phyloP scores from a whole-genome alignment of 345 rosid species.

The Pugionium dolabratum region DNA sequence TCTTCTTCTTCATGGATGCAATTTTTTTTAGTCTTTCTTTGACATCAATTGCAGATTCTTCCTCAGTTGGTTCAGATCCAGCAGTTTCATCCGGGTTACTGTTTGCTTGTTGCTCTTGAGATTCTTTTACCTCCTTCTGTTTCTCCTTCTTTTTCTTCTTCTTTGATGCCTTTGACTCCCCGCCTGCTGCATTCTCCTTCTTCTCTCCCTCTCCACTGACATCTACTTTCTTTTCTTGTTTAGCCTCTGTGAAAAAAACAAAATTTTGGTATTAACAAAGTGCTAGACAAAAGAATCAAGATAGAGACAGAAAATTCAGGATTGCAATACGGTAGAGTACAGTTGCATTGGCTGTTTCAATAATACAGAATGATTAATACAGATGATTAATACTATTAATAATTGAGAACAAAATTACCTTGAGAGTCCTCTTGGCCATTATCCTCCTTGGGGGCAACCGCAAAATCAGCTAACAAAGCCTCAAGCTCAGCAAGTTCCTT shows the following conservation, averaged over 20 bases:
- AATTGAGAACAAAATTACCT: constrained; percentile 41
- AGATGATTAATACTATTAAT: too few species aligned
- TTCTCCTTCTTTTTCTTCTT: constrained; percentile 83
- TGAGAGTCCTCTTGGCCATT: constrained; percentile 51
- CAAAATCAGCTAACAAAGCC: constrained; percentile 81
- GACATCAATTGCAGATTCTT: constrained; percentile 50
- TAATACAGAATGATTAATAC: background rate
- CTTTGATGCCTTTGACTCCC: constrained; percentile 62
- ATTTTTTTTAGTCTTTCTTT: constrained; percentile 69
- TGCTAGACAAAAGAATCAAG: too few species aligned
- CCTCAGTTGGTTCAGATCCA: constrained; percentile 48
- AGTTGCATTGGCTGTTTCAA: background rate
- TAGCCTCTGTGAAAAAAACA: constrained; percentile 38
- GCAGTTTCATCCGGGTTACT: constrained; percentile 28
- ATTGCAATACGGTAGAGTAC: too few species aligned
- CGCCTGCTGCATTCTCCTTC: constrained; percentile 54
- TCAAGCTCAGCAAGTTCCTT: constrained; percentile 92
- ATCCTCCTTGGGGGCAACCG: constrained; percentile 47
- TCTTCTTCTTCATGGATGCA: constrained; percentile 67
- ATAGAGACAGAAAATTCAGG: too few species aligned
- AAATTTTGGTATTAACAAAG: too few species aligned
- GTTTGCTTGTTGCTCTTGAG: constrained; percentile 43
- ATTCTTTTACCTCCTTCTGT: constrained; percentile 60
- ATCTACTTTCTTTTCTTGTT: constrained; percentile 47
- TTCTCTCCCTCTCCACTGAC: constrained; percentile 51